Evolutionary conservation across 2,329 filamentous ascomycete genomes (phyloP).

Genomic region (Colletotrichum sidae): DNA sequence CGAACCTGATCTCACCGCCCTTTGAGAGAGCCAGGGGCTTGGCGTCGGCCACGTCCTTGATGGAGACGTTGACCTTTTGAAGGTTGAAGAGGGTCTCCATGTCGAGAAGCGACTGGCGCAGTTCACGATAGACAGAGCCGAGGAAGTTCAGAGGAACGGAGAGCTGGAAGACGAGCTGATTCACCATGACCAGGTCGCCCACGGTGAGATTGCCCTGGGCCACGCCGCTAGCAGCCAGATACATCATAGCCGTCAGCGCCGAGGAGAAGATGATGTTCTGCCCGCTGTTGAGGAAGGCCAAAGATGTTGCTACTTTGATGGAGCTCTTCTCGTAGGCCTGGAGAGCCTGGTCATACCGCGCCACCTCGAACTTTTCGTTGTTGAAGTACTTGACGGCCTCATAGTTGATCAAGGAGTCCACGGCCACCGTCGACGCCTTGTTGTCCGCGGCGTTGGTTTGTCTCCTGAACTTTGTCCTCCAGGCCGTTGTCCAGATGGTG

Average conservation of each 20-base stretch:
- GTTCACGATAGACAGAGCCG: slow-evolving; percentile 96
- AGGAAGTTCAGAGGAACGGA: slow-evolving; percentile 97
- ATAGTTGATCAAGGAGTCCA: slow-evolving; percentile 98
- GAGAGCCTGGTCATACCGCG: slow-evolving; percentile 88
- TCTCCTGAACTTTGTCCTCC: slow-evolving; percentile 95
- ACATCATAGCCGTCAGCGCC: slow-evolving; percentile 97
- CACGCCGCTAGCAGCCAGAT: slow-evolving; percentile 90
- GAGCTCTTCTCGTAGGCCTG: slow-evolving; percentile 90
- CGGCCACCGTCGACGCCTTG: slow-evolving; percentile 91
- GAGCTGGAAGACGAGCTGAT: slow-evolving; percentile 97
- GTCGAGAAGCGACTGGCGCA: slow-evolving; percentile 92
- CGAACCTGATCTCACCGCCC: slow-evolving; percentile 91
- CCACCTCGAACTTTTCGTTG: slow-evolving; percentile 95
- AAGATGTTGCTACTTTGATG: slow-evolving; percentile 95
- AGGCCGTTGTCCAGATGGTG: slow-evolving; percentile 95
- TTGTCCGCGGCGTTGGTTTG: slow-evolving; percentile 98
- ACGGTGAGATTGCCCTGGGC: slow-evolving; percentile 85
- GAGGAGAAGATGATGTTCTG: slow-evolving; percentile 98
- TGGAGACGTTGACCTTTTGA: slow-evolving; percentile 92
- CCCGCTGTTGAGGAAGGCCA: slow-evolving; percentile 92
- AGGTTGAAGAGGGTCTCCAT: slow-evolving; percentile 99
- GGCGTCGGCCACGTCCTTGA: slow-evolving; percentile 82
- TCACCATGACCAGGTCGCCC: slow-evolving; percentile 97
- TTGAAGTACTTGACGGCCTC: slow-evolving; percentile 99
- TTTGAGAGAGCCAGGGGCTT: slow-evolving; percentile 76